Evolutionary conservation across 768 basidiomycete genomes (phyloP), one percentile per base, ranked within the genome.

Genomic region (Podaxis sp.): DNA sequence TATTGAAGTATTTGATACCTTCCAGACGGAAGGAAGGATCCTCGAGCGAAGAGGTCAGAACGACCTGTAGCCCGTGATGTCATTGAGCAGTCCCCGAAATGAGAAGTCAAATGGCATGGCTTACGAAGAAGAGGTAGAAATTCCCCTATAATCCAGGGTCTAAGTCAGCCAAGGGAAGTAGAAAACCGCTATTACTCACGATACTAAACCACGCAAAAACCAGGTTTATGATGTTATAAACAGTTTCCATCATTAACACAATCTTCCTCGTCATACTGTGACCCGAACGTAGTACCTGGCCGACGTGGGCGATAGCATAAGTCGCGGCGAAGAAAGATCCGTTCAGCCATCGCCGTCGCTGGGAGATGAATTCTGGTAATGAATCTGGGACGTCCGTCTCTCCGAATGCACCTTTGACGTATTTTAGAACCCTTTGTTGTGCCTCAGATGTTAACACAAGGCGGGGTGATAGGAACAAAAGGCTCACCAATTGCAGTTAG

Each of bases 281-380:
- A 0, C 92, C 93, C 29, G 89, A 94, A 51, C 79, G 83, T 76
- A 89, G 76, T 41, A 91, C 87, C 75, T 91, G 93, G 6, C 90
- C 85, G 47, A 85, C 80, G 76, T 98, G 95, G 2, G 92, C 91
- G 50, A 98, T 85, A 2, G 96, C 91, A 74, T 98, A 99, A 6
- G 93, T 89, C 4, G 93, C 90, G 6, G 95, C 96, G 68, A 98
- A 98, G 77, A 98, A 94, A 1, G 93, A 96, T 1, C 96, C 96
- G 65, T 93, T 92, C 3, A 93, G 80, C 91, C 89, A 96, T 66
- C 94, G 86, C 55, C 94, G 83, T 5, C 95, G 87, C 69, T 98
- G 96, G 63, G 84, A 83, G 71, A 97, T 98, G 72, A 97, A 98
- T 74, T 98, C 96, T 2, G 95, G 88, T 15, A 97, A 83, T 1